Evolutionary conservation across 192 early-diverging fungal species (phyloP), one percentile per base, ranked within the genome.

Genomic region (Piromyces finnis): DNA sequence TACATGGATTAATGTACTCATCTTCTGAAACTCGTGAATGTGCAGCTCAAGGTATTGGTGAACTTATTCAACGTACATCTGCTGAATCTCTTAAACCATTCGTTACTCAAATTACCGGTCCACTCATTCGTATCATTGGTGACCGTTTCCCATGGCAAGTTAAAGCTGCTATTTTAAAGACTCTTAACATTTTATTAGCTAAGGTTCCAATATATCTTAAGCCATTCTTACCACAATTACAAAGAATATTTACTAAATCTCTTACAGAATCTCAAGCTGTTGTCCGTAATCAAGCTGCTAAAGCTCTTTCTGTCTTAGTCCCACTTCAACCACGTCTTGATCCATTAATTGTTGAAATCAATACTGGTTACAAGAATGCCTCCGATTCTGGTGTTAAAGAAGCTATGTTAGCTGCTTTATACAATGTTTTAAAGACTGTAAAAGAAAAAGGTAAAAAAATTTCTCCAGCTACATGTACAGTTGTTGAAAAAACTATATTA

Each of bases 221-320:
- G 78, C 95, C 97, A 29, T 99, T 99, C 92, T 86, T 99, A 79
- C 97, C 97, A 32, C 97, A 99, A 88, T 91, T 98, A 41, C 96
- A 98, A 86, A 92, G 97, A 78, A 97, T 97, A 2, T 98, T 99
- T 82, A 92, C 95, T 80, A 97, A 97, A 83, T 93, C 91, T 3
- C 85, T 98, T 29, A 87, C 92, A 14, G 96, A 98, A 59, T 84
- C 91, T 5, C 30, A 32, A 27, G 84, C 90, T n/a, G 88, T 87
- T 22, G 92, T 99, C 9, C 93, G 96, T 36, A 89, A 88, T 39
- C 91, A 92, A 59, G 96, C 97, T 15, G 93, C 92, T 22, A 83
- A 88, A 27, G 97, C 96, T 22, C 84, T 96, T 78, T 83, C 89
- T 18, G 84, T 90, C 30, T 82, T 96, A 79, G 93, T 95, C 77